These are phyloP conservation scores for Dendrobium nobile DNA, from an alignment of 106 monocot species.

Conservation along the genomic window DNA sequence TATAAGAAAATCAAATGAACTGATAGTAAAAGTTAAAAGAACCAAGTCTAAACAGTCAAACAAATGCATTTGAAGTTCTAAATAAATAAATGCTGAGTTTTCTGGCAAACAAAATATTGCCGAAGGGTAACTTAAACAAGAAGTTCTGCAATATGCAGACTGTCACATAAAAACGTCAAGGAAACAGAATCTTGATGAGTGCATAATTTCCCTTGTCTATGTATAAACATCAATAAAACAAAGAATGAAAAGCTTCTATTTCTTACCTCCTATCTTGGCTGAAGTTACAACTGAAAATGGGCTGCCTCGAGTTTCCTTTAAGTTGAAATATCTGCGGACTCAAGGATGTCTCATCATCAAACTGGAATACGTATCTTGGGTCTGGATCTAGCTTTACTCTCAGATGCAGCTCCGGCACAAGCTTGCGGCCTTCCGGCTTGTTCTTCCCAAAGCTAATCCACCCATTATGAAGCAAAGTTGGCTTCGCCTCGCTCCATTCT, in stretches of 20 bases:
- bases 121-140: background rate
- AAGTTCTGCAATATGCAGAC: background rate
- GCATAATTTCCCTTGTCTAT: background rate
- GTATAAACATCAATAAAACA: background rate
- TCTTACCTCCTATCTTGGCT: slow-evolving; percentile 52
- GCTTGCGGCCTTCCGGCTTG: slow-evolving; percentile 20
- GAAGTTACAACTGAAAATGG: slow-evolving; percentile 88
- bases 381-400: slow-evolving; percentile 79
- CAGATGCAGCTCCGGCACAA: slow-evolving; percentile 53
- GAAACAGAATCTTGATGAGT: too few relatives aligned
- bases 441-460: slow-evolving; percentile 61
- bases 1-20: background rate
- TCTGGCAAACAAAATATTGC: background rate
- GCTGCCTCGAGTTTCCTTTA: slow-evolving; percentile 55
- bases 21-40: background rate
- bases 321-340: slow-evolving; percentile 83
- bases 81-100: background rate
- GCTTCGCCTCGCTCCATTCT: slow-evolving; percentile 47
- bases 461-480: slow-evolving; percentile 71
- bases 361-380: slow-evolving; percentile 81
- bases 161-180: too few relatives aligned
- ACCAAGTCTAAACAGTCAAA: background rate
- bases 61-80: background rate
- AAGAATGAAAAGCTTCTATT: background rate
- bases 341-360: slow-evolving; percentile 53